These are phyloP conservation scores for Paxillus involutus DNA, from an alignment of 768 basidiomycete species.

Conservation along the genomic window DNA sequence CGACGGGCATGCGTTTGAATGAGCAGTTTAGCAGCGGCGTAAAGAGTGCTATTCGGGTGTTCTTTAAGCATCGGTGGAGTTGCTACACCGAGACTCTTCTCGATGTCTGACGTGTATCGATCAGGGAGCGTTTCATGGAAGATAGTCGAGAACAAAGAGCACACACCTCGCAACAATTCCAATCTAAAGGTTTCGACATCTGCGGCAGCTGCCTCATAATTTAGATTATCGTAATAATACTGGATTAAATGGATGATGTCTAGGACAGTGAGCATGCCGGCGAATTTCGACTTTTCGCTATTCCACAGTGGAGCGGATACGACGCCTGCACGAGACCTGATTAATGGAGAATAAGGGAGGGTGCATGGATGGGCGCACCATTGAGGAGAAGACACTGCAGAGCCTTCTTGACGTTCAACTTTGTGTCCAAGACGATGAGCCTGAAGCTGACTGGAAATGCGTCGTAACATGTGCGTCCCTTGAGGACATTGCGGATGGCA, in stretches of 20 bases:
- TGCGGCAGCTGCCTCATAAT: conserved; percentile 78
- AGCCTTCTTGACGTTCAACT: conserved; percentile 94
- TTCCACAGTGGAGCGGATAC: conserved; percentile 99
- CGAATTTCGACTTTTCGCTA: conserved; percentile 88
- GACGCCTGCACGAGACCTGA: conserved; percentile 58
- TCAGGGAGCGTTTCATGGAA: conserved; percentile 7
- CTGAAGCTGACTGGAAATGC: conserved; percentile 97
- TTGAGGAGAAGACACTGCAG: conserved; percentile 84
- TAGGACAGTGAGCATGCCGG: conserved; percentile 98
- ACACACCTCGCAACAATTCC: conserved; percentile 82
- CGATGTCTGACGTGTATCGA: conserved; percentile 67
- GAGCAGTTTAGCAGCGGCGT: conserved; percentile 85
- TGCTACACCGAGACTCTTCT: conserved; percentile 87
- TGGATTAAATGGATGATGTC: conserved; percentile 99
- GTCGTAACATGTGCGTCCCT: conserved; percentile 86
- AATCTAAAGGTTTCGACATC: conserved; percentile 94
- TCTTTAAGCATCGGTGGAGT: conserved; percentile 89
- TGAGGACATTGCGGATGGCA: conserved; percentile 80
- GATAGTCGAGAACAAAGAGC: conserved; percentile 9
- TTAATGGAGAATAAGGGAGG: neutral
- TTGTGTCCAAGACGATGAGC: conserved; percentile 94
- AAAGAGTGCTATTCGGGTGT: conserved; percentile 84
- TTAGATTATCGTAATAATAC: conserved; percentile 88
- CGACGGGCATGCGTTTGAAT: conserved; percentile 96
- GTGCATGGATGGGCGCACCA: conserved; percentile 39